phyloP scores from a whole-genome alignment of 176 grass and related monocot species.

The Eragrostis curvula region DNA sequence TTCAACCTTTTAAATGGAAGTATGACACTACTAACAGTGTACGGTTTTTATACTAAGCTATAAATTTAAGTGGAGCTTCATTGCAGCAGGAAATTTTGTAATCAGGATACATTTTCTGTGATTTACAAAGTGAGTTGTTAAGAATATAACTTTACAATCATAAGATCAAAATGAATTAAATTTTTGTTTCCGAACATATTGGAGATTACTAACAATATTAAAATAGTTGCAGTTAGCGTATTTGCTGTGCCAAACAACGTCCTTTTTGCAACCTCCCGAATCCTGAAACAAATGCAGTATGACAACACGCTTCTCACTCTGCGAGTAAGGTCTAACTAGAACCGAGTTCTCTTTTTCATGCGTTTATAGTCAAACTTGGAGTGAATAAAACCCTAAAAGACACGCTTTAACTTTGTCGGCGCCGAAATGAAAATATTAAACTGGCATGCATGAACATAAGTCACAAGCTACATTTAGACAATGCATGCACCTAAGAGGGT shows the following conservation, averaged over 20 bases:
- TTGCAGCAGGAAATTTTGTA: slow-evolving; percentile 2
- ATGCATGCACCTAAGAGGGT: background rate
- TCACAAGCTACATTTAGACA: background rate
- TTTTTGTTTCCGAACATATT: background rate
- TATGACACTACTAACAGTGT: background rate
- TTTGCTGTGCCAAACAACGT: background rate
- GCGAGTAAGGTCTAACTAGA: slow-evolving; percentile 1
- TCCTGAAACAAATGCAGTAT: slow-evolving; percentile 11
- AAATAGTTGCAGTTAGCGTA: slow-evolving; percentile 19
- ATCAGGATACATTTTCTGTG: background rate
- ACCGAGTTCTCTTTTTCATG: slow-evolving; percentile 20
- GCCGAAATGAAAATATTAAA: slow-evolving; percentile 10
- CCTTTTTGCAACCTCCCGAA: background rate
- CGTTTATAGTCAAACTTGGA: background rate
- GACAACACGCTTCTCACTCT: background rate
- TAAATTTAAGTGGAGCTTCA: background rate
- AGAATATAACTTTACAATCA: background rate
- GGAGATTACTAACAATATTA: background rate
- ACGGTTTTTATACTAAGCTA: background rate
- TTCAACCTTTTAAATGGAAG: slow-evolving; percentile 20
- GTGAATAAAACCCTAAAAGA: background rate
- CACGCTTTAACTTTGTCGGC: slow-evolving; percentile 4
- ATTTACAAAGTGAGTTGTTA: background rate
- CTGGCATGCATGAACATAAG: background rate
- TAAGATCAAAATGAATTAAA: background rate